A percentile compares a stretch with the other conserved stretches of the same genome.
Evolutionary conservation across 106 monocot genomes (phyloP).

Genomic region (Cymbidium sinense): DNA sequence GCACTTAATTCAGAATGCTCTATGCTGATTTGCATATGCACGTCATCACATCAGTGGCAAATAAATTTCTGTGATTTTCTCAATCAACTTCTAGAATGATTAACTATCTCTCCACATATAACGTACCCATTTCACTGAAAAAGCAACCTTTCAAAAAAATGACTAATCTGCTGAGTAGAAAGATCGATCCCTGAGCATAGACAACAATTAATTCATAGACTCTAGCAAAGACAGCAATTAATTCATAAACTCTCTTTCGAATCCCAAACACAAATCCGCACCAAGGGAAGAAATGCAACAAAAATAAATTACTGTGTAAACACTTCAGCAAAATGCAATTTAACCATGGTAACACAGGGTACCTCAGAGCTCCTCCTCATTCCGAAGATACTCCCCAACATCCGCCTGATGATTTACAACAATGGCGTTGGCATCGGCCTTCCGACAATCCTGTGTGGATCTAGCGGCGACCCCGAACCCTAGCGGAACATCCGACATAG

Average conservation of each 20-base stretch:
- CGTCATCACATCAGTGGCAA: too few relatives aligned
- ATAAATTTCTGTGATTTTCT: too few relatives aligned
- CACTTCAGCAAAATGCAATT: background rate
- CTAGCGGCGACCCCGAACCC: constrained; percentile 77
- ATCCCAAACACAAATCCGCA: background rate
- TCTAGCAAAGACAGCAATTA: too few relatives aligned
- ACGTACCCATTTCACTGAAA: too few relatives aligned
- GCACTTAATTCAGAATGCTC: too few relatives aligned
- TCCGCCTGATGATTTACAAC: constrained; percentile 87
- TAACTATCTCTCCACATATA: too few relatives aligned
- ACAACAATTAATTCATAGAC: background rate
- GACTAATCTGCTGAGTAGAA: too few relatives aligned
- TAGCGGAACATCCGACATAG: constrained; percentile 75
- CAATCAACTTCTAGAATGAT: too few relatives aligned
- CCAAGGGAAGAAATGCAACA: background rate
- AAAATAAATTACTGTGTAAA: background rate
- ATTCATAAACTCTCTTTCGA: background rate
- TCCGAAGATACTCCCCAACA: constrained; percentile 72
- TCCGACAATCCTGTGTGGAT: constrained; percentile 74
- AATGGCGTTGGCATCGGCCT: constrained; percentile 64
- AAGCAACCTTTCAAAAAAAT: too few relatives aligned
- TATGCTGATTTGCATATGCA: too few relatives aligned
- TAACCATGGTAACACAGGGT: background rate
- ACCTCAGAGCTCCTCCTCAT: constrained; percentile 65
- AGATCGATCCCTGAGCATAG: too few relatives aligned